Conservation (phyloP, 2,329 filamentous ascomycete species). For the Penicillium sp. region DNA sequence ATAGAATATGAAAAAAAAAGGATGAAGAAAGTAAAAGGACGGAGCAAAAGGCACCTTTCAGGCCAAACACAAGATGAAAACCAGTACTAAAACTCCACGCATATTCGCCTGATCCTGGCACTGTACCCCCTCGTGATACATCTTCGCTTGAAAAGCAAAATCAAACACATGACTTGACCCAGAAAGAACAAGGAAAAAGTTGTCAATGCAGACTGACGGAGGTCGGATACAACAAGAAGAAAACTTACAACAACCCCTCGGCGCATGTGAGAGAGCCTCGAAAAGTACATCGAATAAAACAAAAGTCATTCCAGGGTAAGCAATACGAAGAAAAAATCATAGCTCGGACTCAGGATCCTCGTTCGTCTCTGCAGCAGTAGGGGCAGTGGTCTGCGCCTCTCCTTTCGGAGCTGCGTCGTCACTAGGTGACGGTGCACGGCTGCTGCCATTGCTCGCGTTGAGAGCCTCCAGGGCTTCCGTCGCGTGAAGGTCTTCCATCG, state of each 20-base stretch:
- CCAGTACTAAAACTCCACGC: constrained; percentile 19
- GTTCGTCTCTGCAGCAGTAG: neutral
- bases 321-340: constrained; percentile 9
- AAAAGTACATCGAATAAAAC: constrained; percentile 13
- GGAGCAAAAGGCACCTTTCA: neutral
- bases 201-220: constrained; percentile 10
- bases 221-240: constrained; percentile 10
- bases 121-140: constrained; percentile 28
- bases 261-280: constrained; percentile 1
- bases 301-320: constrained; percentile 5
- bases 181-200: constrained; percentile 15
- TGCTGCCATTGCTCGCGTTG: constrained; percentile 44
- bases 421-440: constrained; percentile 35
- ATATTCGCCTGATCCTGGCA: constrained; percentile 25
- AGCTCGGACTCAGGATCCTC: constrained; percentile 15
- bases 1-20: constrained; percentile 18
- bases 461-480: constrained; percentile 52
- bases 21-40: neutral
- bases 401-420: constrained; percentile 30
- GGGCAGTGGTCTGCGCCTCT: constrained; percentile 18
- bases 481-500: constrained; percentile 51
- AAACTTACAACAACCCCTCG: constrained; percentile 1
- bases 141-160: constrained; percentile 17
- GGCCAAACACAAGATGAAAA: neutral
- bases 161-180: constrained; percentile 13